These are phyloP conservation scores for Annulohypoxylon stygium DNA, from an alignment of 495 filamentous ascomycete species.

Conservation along the genomic window DNA sequence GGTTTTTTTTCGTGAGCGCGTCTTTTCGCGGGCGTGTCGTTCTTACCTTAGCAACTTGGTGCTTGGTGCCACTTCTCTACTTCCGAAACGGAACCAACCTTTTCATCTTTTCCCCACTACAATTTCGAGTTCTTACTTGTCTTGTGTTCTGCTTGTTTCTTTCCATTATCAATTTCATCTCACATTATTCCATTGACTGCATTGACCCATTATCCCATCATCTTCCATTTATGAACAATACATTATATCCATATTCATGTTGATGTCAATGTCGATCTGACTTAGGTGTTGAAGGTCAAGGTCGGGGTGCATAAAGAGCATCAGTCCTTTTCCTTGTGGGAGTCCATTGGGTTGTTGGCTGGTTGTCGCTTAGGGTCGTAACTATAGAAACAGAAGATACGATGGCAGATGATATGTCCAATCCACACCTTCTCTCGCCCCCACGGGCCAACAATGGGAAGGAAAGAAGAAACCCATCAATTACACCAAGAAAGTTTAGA, in stretches of 20 bases:
- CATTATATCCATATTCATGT: neutral
- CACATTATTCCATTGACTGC: neutral
- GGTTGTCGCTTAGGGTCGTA: neutral
- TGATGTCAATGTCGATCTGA: slow-evolving; percentile 1
- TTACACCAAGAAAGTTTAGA: slow-evolving; percentile 80
- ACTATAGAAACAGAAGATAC: slow-evolving; percentile 23
- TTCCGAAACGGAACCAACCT: slow-evolving; percentile 14
- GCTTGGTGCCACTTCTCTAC: slow-evolving; percentile 24
- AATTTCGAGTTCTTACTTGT: neutral
- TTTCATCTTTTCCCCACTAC: slow-evolving; percentile 22
- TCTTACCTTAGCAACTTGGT: neutral
- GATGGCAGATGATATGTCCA: slow-evolving; percentile 31
- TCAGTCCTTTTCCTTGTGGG: slow-evolving; percentile 20
- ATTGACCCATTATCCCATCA: slow-evolving; percentile 11
- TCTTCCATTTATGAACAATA: slow-evolving; percentile 11
- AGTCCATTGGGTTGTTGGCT: neutral
- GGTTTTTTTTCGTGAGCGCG: slow-evolving; percentile 46
- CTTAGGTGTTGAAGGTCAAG: slow-evolving; percentile 9
- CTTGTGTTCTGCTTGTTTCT: neutral
- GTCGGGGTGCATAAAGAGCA: slow-evolving; percentile 5
- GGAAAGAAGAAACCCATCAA: slow-evolving; percentile 64
- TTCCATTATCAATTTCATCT: slow-evolving; percentile 21
- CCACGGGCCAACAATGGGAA: slow-evolving; percentile 54
- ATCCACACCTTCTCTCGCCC: slow-evolving; percentile 53
- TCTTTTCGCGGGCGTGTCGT: slow-evolving; percentile 52